Evolutionary conservation across 2,329 filamentous ascomycete genomes (phyloP).

Genomic region (Phyllosticta ampelicida): DNA sequence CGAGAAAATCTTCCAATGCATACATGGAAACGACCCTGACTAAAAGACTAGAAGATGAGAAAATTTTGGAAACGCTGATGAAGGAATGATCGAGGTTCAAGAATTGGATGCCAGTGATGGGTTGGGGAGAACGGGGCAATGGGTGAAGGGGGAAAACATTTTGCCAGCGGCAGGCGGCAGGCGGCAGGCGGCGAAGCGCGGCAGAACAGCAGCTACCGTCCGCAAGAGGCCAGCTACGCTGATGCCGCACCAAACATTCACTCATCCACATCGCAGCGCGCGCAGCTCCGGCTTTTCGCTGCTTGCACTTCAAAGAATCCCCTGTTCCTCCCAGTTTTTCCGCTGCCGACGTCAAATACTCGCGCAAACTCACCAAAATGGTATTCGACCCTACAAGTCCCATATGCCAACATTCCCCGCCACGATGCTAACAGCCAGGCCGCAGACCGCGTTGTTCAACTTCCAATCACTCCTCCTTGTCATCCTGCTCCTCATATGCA

Average conservation of each 20-base stretch:
- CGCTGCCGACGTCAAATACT: not conserved
- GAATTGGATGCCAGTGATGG: not conserved
- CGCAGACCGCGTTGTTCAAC: conserved; percentile 91
- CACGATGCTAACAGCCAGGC: not conserved
- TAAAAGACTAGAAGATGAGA: too few species aligned
- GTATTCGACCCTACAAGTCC: not conserved
- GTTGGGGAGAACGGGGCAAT: not conserved
- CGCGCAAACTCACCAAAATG: not conserved
- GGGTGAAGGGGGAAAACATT: not conserved
- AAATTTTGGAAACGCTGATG: too few species aligned
- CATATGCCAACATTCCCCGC: not conserved
- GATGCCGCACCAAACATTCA: not conserved
- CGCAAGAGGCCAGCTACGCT: not conserved
- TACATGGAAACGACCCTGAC: too few species aligned
- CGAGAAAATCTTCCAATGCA: too few species aligned
- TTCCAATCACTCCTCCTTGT: conserved; percentile 95
- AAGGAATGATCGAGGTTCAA: not conserved
- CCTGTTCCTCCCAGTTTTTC: too few species aligned
- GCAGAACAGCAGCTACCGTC: not conserved
- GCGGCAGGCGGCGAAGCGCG: not conserved
- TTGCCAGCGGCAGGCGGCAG: not conserved
- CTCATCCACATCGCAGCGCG: not conserved
- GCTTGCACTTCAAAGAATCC: not conserved
- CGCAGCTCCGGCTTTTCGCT: not conserved
- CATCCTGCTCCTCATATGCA: conserved; percentile 90